Evolutionary conservation across 1,139 yeast genomes (phyloP).

Genomic region (Blastobotrys indianensis): DNA sequence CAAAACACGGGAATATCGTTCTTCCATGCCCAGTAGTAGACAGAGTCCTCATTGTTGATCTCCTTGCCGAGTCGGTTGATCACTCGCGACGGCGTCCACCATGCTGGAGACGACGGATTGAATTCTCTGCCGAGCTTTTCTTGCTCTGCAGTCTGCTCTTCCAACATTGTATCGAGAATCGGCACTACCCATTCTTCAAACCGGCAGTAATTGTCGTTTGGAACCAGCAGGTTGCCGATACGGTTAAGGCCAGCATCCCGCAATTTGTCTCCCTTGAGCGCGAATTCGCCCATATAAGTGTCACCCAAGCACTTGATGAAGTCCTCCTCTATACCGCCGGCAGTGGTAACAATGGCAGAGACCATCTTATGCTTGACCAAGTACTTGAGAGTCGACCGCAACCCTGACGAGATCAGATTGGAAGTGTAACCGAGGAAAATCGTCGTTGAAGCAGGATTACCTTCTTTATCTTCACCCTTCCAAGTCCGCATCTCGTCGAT

Average conservation of each 20-base stretch:
- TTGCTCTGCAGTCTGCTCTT: slow-evolving; percentile 74
- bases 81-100: slow-evolving; percentile 91
- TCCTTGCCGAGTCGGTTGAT: slow-evolving; percentile 93
- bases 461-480: slow-evolving; percentile 88
- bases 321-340: slow-evolving; percentile 98
- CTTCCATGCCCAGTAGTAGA: slow-evolving; percentile 95
- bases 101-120: slow-evolving; percentile 52
- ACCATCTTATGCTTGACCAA: slow-evolving; percentile 92
- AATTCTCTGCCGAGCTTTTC: slow-evolving; percentile 40
- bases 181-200: slow-evolving; percentile 99
- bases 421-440: slow-evolving; percentile 95
- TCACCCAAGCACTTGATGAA: slow-evolving; percentile 93
- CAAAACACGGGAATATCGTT: slow-evolving; percentile 93
- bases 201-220: slow-evolving; percentile 94
- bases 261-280: slow-evolving; percentile 69
- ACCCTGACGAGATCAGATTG: slow-evolving; percentile 90
- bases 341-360: slow-evolving; percentile 89
- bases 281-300: slow-evolving; percentile 87
- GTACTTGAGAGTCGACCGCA: slow-evolving; percentile 82
- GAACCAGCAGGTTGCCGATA: slow-evolving; percentile 93
- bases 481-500: slow-evolving; percentile 86
- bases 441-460: slow-evolving; percentile 64
- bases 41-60: slow-evolving; percentile 89
- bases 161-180: slow-evolving; percentile 73
- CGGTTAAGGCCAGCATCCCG: slow-evolving; percentile 96